These are phyloP conservation scores for Termitomyces sp. DNA, from an alignment of 768 basidiomycete species.

Conservation along the genomic window DNA sequence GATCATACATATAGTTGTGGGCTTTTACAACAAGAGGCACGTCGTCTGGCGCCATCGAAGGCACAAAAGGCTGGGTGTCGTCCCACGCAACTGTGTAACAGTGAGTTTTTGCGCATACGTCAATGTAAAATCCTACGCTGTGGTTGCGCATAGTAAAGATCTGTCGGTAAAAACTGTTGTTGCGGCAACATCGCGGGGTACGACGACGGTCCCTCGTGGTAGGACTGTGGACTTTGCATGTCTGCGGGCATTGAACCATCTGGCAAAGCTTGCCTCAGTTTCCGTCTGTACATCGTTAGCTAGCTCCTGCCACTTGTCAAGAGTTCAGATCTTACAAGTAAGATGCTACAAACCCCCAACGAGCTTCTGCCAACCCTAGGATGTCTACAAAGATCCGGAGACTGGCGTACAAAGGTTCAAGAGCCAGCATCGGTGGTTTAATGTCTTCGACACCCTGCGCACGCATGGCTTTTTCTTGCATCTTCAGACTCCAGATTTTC, in stretches of 20 bases:
- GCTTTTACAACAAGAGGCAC: not conserved
- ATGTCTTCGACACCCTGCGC: constrained; percentile 22
- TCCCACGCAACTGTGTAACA: not conserved
- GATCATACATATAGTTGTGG: constrained; percentile 1
- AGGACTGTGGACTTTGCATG: not conserved
- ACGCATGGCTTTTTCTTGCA: constrained; percentile 32
- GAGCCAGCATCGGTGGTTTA: constrained; percentile 24
- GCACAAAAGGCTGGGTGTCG: not conserved
- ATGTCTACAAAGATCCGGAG: constrained; percentile 35
- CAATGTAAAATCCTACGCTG: not conserved
- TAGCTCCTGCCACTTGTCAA: not conserved
- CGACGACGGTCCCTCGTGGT: no score
- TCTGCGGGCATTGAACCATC: not conserved
- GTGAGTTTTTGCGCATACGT: not conserved
- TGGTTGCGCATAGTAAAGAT: not conserved
- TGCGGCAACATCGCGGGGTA: not conserved
- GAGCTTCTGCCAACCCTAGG: constrained; percentile 29
- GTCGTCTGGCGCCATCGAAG: not conserved
- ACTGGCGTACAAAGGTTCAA: constrained; percentile 31
- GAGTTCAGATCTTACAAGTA: constrained; percentile 26
- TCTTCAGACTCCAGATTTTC: constrained; percentile 52
- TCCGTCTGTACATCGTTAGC: constrained; percentile 7
- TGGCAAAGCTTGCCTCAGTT: constrained; percentile 9
- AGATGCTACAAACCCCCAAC: constrained; percentile 27
- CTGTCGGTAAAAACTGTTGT: not conserved